These are phyloP conservation scores for Melaleuca quinquenervia DNA, from an alignment of 345 rosid species.

Conservation along the genomic window DNA sequence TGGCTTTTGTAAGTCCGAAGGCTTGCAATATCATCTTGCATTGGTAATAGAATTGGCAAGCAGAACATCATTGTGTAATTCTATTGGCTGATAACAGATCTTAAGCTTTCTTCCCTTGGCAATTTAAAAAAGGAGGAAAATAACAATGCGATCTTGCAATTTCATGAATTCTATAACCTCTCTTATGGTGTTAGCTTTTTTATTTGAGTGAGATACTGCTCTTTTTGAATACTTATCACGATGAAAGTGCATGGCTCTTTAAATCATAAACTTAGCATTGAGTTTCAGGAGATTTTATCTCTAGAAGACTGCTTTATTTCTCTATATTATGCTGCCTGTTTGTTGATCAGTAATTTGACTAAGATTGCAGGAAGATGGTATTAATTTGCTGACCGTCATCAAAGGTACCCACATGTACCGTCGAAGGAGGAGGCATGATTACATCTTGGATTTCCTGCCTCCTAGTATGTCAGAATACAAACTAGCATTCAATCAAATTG, in stretches of 20 bases:
- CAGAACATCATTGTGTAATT: not conserved
- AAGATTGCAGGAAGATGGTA: conserved; percentile 46
- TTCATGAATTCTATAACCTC: not conserved
- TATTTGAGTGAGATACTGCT: not conserved
- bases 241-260: not conserved
- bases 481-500: conserved; percentile 13
- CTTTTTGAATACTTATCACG: not conserved
- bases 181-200: not conserved
- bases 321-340: not conserved
- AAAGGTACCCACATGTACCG: conserved; percentile 71
- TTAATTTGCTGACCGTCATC: conserved; percentile 63
- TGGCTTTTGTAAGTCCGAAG: not conserved
- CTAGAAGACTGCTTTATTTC: not conserved
- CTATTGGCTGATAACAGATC: not conserved
- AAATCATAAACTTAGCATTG: not conserved
- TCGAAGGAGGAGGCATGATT: conserved; percentile 41
- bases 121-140: not conserved
- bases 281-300: not conserved
- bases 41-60: not conserved
- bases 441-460: conserved; percentile 56
- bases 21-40: not conserved
- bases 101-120: not conserved
- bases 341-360: not conserved
- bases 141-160: not conserved
- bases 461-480: conserved; percentile 56